Percentiles rank a stretch among this genome's conserved stretches.
phyloP scores from a whole-genome alignment of 169 alveolate species.

The Toxoplasma gondii region DNA sequence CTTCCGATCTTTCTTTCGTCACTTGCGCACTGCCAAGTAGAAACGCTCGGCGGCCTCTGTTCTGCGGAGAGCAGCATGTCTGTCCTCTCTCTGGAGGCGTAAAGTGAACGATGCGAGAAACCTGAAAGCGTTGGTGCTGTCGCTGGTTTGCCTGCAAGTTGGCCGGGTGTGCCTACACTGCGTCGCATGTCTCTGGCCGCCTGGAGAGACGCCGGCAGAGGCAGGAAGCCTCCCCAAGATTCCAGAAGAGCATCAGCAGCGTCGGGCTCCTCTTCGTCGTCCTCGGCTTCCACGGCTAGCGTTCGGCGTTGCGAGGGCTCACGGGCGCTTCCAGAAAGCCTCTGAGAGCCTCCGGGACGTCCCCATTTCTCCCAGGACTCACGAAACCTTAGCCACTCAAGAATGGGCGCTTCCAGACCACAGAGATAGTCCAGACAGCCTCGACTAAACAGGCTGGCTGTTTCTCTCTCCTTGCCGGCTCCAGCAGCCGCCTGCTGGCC shows the following conservation, averaged over 20 bases:
- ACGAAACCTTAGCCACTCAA: neutral
- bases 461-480: neutral
- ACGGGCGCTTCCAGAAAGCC: neutral
- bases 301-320: neutral
- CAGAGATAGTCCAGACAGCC: slow-evolving; percentile 9
- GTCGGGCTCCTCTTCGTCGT: neutral
- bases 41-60: no score
- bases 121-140: no score
- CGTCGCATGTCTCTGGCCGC: neutral
- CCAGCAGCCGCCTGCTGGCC: neutral
- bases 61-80: no score
- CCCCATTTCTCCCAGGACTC: neutral
- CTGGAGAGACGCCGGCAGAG: neutral
- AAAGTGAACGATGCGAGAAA: no score
- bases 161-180: no score
- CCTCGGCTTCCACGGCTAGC: neutral
- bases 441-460: neutral
- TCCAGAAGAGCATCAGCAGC: neutral
- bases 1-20: no score
- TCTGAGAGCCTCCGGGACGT: neutral
- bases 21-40: no score
- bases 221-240: neutral
- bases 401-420: slow-evolving; percentile 9
- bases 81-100: no score
- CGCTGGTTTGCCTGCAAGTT: no score